Conservation (phyloP, 768 basidiomycete species). For the Neoboletus brunneissimus region DNA sequence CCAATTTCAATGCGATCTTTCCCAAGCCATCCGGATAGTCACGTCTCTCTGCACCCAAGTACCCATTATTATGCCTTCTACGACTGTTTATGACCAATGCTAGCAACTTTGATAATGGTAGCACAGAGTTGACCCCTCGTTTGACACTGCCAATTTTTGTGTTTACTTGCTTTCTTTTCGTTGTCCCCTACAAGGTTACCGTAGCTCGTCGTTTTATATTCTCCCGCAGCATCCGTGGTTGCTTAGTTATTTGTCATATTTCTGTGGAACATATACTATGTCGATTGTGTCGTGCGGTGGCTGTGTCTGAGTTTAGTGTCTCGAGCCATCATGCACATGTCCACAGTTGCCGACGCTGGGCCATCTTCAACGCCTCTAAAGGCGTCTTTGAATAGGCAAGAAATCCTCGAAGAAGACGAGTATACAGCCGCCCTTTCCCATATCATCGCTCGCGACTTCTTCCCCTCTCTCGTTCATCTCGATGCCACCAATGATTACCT, state of each 20-base stretch:
- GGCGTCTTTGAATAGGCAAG: slow-evolving; percentile 69
- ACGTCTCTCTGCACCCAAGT: slow-evolving; percentile 6
- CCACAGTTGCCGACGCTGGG: slow-evolving; percentile 27
- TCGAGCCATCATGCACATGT: slow-evolving; percentile 28
- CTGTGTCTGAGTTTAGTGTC: slow-evolving; percentile 3
- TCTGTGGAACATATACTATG: neutral
- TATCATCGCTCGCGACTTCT: slow-evolving; percentile 97
- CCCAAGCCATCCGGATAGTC: slow-evolving; percentile 4
- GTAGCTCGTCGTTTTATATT: slow-evolving; percentile 19
- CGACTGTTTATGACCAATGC: slow-evolving; percentile 25
- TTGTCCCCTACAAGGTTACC: slow-evolving; percentile 2
- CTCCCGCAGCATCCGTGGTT: neutral
- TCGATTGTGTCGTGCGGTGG: slow-evolving; percentile 5
- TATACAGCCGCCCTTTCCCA: slow-evolving; percentile 87
- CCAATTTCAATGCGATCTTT: slow-evolving; percentile 18
- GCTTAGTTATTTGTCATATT: slow-evolving; percentile 17
- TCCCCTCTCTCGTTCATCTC: slow-evolving; percentile 86
- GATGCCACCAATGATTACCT: slow-evolving; percentile 88
- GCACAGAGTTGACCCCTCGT: slow-evolving; percentile 4
- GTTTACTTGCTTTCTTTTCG: slow-evolving; percentile 10
- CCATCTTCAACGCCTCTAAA: slow-evolving; percentile 31
- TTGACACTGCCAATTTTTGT: slow-evolving; percentile 7
- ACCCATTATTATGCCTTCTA: slow-evolving; percentile 18
- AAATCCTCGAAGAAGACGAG: slow-evolving; percentile 87
- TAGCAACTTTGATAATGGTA: slow-evolving; percentile 22